Conservation (phyloP, 139 green algal genomes). For the Chlorella ohadii region DNA sequence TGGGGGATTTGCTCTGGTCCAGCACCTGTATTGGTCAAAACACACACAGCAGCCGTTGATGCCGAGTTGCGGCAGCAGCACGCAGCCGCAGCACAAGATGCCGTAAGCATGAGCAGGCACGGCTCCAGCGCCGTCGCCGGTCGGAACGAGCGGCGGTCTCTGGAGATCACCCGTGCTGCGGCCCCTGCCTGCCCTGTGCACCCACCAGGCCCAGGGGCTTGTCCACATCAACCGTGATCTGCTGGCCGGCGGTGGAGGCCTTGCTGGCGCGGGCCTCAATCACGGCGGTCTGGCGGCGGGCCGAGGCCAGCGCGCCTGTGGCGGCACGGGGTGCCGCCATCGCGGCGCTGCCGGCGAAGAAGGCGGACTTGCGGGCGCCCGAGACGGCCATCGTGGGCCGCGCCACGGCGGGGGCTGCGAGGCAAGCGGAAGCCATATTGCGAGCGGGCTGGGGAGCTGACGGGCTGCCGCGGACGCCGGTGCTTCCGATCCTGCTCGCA, state of each 20-base stretch:
- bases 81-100: no score
- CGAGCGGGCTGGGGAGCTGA: no score
- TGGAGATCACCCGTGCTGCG: neutral
- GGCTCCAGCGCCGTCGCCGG: neutral
- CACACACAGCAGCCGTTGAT: no score
- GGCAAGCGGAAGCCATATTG: no score
- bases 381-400: neutral
- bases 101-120: neutral
- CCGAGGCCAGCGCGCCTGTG: neutral
- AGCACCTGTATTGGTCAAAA: conserved; percentile 46
- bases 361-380: neutral
- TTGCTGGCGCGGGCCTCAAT: conserved; percentile 29
- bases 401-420: neutral
- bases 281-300: conserved; percentile 1
- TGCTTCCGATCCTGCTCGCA: no score
- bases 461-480: no score
- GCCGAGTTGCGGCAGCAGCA: no score
- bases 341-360: neutral
- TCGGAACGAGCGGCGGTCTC: neutral
- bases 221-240: conserved; percentile 85
- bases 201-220: conserved; percentile 88
- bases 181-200: neutral
- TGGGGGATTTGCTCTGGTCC: conserved; percentile 61
- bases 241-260: neutral
- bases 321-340: conserved; percentile 5